Conservation (phyloP, 2,329 filamentous ascomycete genomes). For the Aureobasidium sp. region DNA sequence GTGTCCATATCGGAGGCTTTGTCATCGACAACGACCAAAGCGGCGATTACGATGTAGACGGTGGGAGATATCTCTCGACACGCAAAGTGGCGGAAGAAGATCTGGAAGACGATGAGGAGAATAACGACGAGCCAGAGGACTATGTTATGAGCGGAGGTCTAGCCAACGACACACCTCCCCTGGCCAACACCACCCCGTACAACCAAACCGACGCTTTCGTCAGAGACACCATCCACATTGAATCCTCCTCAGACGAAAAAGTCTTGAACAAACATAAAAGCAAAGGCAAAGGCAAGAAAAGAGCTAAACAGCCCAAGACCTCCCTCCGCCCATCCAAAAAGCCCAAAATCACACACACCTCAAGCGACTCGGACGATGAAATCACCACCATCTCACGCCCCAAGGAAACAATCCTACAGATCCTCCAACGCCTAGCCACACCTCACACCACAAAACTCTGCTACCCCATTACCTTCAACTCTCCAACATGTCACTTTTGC, state of each 20-base stretch:
- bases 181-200: neutral
- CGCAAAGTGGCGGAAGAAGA: neutral
- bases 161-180: neutral
- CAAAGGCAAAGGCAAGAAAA: neutral
- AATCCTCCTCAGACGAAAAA: neutral
- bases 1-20: neutral
- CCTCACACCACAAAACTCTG: conserved; percentile 33
- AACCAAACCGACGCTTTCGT: neutral
- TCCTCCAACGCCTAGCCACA: neutral
- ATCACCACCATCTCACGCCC: neutral
- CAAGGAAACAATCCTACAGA: neutral
- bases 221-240: neutral
- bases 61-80: neutral
- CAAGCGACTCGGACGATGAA: neutral
- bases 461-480: conserved; percentile 36
- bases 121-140: neutral
- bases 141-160: neutral
- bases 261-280: neutral
- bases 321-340: neutral
- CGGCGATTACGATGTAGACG: neutral
- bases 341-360: neutral
- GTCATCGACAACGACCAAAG: neutral
- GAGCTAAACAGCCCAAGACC: neutral
- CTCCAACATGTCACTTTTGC: conserved; percentile 32
- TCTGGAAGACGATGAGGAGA: neutral